A percentile compares a stretch with the other conserved stretches of the same genome.
phyloP scores from a whole-genome alignment of 805 yeast species.

The Metschnikowia dekortorum region DNA sequence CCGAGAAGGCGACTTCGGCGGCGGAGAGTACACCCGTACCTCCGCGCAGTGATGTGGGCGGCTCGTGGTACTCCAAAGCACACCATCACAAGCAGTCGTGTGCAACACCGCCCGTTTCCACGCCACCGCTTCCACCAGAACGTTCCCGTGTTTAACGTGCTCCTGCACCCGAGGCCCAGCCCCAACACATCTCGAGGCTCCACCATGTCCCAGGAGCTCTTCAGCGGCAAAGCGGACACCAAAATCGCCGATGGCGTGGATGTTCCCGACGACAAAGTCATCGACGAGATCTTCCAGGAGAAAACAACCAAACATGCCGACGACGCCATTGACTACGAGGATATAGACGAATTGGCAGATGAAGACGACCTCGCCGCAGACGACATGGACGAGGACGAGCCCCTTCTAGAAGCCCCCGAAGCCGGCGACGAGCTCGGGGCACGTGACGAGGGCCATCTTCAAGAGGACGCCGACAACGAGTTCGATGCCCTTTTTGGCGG shows the following conservation, averaged over 20 bases:
- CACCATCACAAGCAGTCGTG: not conserved
- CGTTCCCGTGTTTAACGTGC: not conserved
- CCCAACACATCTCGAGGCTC: not conserved
- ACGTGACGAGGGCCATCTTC: constrained; percentile 21
- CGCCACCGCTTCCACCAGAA: no score
- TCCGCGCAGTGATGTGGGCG: not conserved
- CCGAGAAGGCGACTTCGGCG: no score
- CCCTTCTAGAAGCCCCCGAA: not conserved
- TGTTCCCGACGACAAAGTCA: constrained; percentile 34
- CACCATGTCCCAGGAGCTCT: not conserved
- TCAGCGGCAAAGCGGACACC: not conserved
- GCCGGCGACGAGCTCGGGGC: not conserved
- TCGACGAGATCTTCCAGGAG: constrained; percentile 36
- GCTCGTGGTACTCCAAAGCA: not conserved
- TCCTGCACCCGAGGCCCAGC: not conserved
- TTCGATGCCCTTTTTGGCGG: constrained; percentile 39
- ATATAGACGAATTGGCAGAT: constrained; percentile 91
- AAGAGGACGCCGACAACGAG: constrained; percentile 33
- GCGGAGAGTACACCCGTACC: no score
- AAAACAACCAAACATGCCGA: constrained; percentile 65
- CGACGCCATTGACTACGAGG: constrained; percentile 91
- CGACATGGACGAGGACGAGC: not conserved
- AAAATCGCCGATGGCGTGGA: constrained; percentile 15
- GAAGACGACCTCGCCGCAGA: constrained; percentile 48
- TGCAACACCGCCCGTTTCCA: no score